Conservation (phyloP, 768 basidiomycete genomes). For the Boletus reticuloceps region DNA sequence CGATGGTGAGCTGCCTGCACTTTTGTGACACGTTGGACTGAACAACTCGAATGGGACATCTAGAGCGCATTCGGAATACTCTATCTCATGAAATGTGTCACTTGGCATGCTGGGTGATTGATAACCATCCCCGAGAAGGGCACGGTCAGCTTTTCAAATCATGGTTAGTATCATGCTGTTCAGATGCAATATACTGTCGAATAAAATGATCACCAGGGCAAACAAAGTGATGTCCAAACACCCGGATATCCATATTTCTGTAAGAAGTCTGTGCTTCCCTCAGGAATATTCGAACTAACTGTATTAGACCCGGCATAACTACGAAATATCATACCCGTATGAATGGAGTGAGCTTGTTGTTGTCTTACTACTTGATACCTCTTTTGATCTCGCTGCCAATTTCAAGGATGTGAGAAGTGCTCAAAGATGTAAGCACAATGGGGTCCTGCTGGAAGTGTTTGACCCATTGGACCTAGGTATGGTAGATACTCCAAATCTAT, state of each 20-base stretch:
- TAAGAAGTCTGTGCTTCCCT: constrained; percentile 29
- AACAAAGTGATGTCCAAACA: constrained; percentile 62
- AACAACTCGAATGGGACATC: not conserved
- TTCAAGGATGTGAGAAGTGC: constrained; percentile 63
- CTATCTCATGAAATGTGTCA: constrained; percentile 93
- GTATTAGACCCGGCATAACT: constrained; percentile 63
- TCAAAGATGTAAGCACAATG: constrained; percentile 49
- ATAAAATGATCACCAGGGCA: constrained; percentile 43
- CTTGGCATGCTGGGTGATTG: constrained; percentile 82
- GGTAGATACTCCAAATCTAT: constrained; percentile 77
- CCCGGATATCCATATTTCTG: constrained; percentile 71
- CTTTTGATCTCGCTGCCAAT: constrained; percentile 2
- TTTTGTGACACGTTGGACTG: not conserved
- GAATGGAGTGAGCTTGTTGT: constrained; percentile 58
- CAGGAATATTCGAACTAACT: not conserved
- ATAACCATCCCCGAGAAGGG: constrained; percentile 62
- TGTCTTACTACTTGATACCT: not conserved
- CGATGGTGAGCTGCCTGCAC: constrained; percentile 47
- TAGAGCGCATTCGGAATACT: constrained; percentile 80
- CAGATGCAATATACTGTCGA: not conserved
- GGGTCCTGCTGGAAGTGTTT: not conserved
- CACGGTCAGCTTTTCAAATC: constrained; percentile 72
- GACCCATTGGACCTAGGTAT: constrained; percentile 44
- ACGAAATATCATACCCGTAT: constrained; percentile 71
- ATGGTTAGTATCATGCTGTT: constrained; percentile 47